Evolutionary conservation across 768 basidiomycete species (phyloP).

Genomic region (Tulasnella sp.): DNA sequence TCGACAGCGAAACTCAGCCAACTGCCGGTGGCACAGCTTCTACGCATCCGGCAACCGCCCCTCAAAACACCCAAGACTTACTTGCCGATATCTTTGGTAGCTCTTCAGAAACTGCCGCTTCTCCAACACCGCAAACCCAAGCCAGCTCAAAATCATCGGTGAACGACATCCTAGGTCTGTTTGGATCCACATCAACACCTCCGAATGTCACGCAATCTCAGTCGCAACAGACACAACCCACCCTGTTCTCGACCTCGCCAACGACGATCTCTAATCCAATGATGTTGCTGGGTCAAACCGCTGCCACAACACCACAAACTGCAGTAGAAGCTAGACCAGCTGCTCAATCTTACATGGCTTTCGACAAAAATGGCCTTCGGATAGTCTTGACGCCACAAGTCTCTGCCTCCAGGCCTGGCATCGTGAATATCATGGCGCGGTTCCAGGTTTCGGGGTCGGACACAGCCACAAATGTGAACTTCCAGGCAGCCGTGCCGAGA

Average conservation of each 20-base stretch:
- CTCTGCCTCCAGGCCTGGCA: constrained; percentile 66
- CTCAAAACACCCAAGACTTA: constrained; percentile 68
- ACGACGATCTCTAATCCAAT: constrained; percentile 26
- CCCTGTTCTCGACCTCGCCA: constrained; percentile 19
- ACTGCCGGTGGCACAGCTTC: constrained; percentile 29
- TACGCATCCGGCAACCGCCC: constrained; percentile 32
- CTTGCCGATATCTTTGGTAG: constrained; percentile 87
- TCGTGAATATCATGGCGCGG: constrained; percentile 80
- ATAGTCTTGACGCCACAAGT: constrained; percentile 85
- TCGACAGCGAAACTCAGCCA: constrained; percentile 56
- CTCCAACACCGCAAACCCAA: constrained; percentile 32
- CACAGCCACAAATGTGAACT: constrained; percentile 56
- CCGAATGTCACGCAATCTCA: constrained; percentile 25
- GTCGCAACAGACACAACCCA: constrained; percentile 10
- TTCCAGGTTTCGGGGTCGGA: constrained; percentile 59
- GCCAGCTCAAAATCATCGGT: constrained; percentile 44
- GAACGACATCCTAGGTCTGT: constrained; percentile 86
- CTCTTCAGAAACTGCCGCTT: constrained; percentile 24
- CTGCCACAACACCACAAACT: constrained; percentile 24
- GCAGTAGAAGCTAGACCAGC: constrained; percentile 37
- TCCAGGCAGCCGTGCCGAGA: constrained; percentile 97
- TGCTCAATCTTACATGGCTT: constrained; percentile 68
- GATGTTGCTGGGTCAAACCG: constrained; percentile 13
- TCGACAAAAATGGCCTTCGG: constrained; percentile 82
- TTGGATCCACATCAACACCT: constrained; percentile 43